Evolutionary conservation across 805 yeast species (phyloP).

Genomic region (Monosporozyma unispora): DNA sequence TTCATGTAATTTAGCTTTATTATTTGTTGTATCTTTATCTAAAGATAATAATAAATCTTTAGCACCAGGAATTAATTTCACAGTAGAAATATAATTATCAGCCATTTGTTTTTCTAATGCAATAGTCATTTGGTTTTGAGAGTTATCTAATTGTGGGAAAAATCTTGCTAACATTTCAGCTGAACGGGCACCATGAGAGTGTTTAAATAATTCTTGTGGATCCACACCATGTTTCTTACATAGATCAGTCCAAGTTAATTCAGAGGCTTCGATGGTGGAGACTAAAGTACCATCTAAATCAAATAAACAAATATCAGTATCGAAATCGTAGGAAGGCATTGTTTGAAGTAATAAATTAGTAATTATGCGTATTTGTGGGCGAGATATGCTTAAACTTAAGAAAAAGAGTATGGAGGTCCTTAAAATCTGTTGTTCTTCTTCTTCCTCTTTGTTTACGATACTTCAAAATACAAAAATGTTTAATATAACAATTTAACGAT

Average conservation of each 20-base stretch:
- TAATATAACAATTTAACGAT: too few relatives aligned
- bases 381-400: too few relatives aligned
- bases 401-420: too few relatives aligned
- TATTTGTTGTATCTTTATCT: constrained; percentile 28
- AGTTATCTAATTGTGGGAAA: constrained; percentile 59
- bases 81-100: constrained; percentile 53
- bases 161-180: constrained; percentile 56
- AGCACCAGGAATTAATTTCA: constrained; percentile 64
- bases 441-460: too few relatives aligned
- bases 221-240: constrained; percentile 48
- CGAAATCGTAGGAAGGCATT: constrained; percentile 1
- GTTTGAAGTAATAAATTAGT: not conserved
- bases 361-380: not conserved
- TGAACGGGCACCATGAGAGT: constrained; percentile 70
- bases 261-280: constrained; percentile 67
- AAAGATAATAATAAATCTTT: constrained; percentile 44
- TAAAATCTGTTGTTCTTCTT: too few relatives aligned
- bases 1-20: constrained; percentile 16
- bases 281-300: constrained; percentile 81
- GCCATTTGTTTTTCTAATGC: constrained; percentile 57
- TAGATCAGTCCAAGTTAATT: constrained; percentile 61
- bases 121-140: constrained; percentile 40
- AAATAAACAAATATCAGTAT: constrained; percentile 36
- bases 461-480: too few relatives aligned
- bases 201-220: constrained; percentile 53